Base-by-base conservation (phyloP, 768 basidiomycete species). In the Multifurca ochricompacta region DNA sequence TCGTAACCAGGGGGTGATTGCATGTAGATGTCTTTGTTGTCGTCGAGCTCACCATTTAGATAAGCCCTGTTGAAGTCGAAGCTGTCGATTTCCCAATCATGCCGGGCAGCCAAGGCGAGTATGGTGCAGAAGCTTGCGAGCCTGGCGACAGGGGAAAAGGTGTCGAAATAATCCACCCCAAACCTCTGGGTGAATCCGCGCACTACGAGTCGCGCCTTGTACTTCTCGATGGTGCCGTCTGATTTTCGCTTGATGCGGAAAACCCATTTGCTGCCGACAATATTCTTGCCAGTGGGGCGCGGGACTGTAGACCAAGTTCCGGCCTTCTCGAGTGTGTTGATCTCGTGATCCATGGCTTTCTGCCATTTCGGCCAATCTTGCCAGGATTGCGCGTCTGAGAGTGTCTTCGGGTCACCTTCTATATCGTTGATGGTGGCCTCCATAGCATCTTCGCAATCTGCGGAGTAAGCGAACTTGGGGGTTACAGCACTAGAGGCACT, bases 191-290 rank as follows among this genome's bases (percentile, higher is more conserved):
- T 64, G 62, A 66, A 76, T 0, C 74, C 74, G 49, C 73, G 65
- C 0, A 71, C 73, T 0, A 76, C 73, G 1, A 78, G 67, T 11
- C 71, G 56, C 9, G 68, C 74, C 61, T 77, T 75, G 63, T 56
- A 53, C 34, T 42, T 40, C 2, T 44, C 48, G 2, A 60, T 27
- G 1, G 10, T 35, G 25, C 58, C 60, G 23, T 55, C 47, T 5
- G 40, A 41, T 32, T 69, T 62, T 34, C 48, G 37, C 49, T 70
- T 70, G 34, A 63, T 27, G 1, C 51, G 36, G 54, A 62, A 70
- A 4, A 70, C 69, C 67, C 68, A 69, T 45, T 53, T 55, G 18
- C 35, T 59, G 3, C 62, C 65, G 21, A 71, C 40, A 2, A 43
- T 13, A 19, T 51, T 51, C 39, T 42, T 40, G 11, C 11, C 7